Base-by-base conservation (phyloP, 139 green algal genomes). In the Spirogloea muscicola region DNA sequence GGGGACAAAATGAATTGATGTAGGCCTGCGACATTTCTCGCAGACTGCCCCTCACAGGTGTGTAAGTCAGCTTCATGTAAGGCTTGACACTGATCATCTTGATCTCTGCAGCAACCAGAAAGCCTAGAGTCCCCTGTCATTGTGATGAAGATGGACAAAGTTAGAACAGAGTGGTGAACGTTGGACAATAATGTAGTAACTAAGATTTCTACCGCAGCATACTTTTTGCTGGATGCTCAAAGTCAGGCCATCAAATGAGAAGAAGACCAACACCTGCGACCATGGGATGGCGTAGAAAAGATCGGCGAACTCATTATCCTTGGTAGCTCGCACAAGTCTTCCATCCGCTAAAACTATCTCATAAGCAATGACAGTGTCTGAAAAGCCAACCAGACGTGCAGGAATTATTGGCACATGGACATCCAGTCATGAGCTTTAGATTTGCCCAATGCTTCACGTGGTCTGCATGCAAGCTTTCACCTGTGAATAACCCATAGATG, bases 401-500 rank as follows among this genome's bases (percentile, higher is more conserved):
- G 57, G 59, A 68, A n/a, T n/a, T n/a, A n/a, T n/a, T n/a, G n/a
- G n/a, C n/a, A n/a, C n/a, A n/a, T n/a, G n/a, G n/a, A n/a, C n/a
- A n/a, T n/a, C n/a, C n/a, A n/a, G n/a, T n/a, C n/a, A n/a, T n/a
- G n/a, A n/a, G n/a, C n/a, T n/a, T n/a, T n/a, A n/a, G n/a, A n/a
- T n/a, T n/a, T n/a, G n/a, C n/a, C n/a, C n/a, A n/a, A n/a, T n/a
- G n/a, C n/a, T n/a, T n/a, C n/a, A n/a, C n/a, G n/a, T n/a, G n/a
- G n/a, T n/a, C n/a, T n/a, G n/a, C n/a, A n/a, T n/a, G n/a, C n/a
- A n/a, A n/a, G n/a, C n/a, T n/a, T n/a, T n/a, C n/a, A n/a, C n/a
- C n/a, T n/a, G n/a, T n/a, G n/a, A n/a, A 79, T 27, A 79, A 49
- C 27, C 71, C 71, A 67, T 79, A 79, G 37, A 62, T 61, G 71